These are phyloP conservation scores for Trichoderma sp. DNA, from an alignment of 2,329 filamentous ascomycete genomes.

Conservation along the genomic window DNA sequence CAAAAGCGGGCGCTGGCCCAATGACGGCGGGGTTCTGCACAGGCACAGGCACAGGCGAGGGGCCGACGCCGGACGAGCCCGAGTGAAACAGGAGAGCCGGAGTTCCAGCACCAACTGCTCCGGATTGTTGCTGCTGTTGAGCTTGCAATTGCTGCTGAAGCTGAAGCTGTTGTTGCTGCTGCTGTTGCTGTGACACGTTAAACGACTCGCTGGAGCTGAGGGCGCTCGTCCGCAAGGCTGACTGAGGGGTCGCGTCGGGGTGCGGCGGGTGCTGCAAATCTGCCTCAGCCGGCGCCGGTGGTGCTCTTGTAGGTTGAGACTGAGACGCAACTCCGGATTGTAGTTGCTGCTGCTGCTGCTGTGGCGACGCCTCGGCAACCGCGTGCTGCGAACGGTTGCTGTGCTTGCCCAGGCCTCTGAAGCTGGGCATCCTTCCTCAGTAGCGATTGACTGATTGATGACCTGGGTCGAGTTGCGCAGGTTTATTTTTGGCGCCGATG, in stretches of 20 bases:
- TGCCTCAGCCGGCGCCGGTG: constrained; percentile 26
- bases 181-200: constrained; percentile 30
- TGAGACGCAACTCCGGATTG: constrained; percentile 17
- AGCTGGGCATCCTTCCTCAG: constrained; percentile 33
- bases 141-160: constrained; percentile 33
- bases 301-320: constrained; percentile 20
- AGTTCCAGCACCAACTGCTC: constrained; percentile 42
- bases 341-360: constrained; percentile 33
- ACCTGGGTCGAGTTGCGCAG: neutral
- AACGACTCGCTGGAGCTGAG: constrained; percentile 50
- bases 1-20: constrained; percentile 29
- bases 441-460: neutral
- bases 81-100: constrained; percentile 19
- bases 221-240: constrained; percentile 47
- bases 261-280: constrained; percentile 25
- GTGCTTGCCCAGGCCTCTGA: constrained; percentile 55
- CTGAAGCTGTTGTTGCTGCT: constrained; percentile 32
- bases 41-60: constrained; percentile 10
- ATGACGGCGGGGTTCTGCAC: constrained; percentile 26
- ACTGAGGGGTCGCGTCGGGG: constrained; percentile 38
- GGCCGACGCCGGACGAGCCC: constrained; percentile 8
- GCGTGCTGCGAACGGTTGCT: constrained; percentile 58
- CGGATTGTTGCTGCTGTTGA: constrained; percentile 30
- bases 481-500: constrained; percentile 15
- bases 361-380: constrained; percentile 45